phyloP scores from a whole-genome alignment of 345 rosid species.

The Acer yangbiense region DNA sequence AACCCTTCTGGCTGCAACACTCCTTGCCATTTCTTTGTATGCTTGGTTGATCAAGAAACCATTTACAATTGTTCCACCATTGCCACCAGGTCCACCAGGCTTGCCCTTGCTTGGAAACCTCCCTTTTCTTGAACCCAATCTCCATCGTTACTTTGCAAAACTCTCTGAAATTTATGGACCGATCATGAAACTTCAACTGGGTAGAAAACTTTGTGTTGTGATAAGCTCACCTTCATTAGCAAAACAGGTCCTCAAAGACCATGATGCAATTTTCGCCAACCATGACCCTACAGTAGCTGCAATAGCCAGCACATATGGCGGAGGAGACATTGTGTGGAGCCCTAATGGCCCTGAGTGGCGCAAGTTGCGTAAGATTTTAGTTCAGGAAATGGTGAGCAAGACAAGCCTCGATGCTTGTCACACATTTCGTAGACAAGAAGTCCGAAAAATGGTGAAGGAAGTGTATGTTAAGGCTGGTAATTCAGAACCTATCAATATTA shows the following conservation, averaged over 20 bases:
- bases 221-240: constrained; percentile 21
- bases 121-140: constrained; percentile 24
- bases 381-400: constrained; percentile 32
- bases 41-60: constrained; percentile 10
- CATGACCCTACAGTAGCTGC: constrained; percentile 21
- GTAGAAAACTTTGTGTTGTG: constrained; percentile 22
- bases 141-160: constrained; percentile 22
- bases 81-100: constrained; percentile 31
- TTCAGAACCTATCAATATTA: constrained; percentile 31
- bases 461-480: constrained; percentile 25
- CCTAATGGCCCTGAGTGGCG: constrained; percentile 27
- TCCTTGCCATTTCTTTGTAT: constrained; percentile 10
- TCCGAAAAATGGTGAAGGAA: constrained; percentile 26
- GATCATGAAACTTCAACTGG: constrained; percentile 31
- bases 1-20: neutral
- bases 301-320: constrained; percentile 10
- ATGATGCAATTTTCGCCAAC: constrained; percentile 31
- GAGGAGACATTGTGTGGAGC: constrained; percentile 17
- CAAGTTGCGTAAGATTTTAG: constrained; percentile 26
- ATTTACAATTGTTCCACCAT: neutral
- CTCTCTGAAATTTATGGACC: constrained; percentile 33
- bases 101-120: constrained; percentile 34
- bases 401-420: constrained; percentile 35
- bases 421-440: constrained; percentile 28
- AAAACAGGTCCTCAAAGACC: constrained; percentile 22